phyloP scores from a whole-genome alignment of 495 filamentous ascomycete species.

The Podospora pseudoanserina region DNA sequence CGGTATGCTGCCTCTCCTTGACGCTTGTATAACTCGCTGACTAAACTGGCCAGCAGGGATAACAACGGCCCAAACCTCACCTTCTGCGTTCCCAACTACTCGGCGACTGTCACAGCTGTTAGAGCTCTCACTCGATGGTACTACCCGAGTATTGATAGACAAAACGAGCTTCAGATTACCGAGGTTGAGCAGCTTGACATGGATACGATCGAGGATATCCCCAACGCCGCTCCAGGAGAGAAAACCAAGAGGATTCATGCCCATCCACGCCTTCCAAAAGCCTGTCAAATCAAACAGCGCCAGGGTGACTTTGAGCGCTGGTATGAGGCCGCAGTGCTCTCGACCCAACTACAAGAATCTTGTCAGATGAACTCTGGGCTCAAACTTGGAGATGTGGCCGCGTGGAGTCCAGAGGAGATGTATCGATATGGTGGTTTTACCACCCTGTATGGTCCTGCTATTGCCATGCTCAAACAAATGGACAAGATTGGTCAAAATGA shows the following conservation, averaged over 20 bases:
- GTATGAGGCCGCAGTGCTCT: constrained; percentile 43
- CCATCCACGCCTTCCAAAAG: constrained; percentile 1
- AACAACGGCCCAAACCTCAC: constrained; percentile 23
- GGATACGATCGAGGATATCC: neutral
- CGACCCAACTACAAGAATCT: constrained; percentile 23
- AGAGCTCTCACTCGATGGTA: constrained; percentile 34
- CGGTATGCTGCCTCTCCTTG: constrained; percentile 29
- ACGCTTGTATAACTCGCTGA: neutral
- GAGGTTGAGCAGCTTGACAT: constrained; percentile 39
- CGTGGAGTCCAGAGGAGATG: constrained; percentile 35
- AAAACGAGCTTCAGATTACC: constrained; percentile 37
- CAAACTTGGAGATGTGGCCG: constrained; percentile 38
- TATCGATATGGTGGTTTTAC: constrained; percentile 22
- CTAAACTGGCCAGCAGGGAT: neutral
- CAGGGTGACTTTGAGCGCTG: constrained; percentile 30
- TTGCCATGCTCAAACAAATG: constrained; percentile 33
- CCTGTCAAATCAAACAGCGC: constrained; percentile 1
- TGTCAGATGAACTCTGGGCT: constrained; percentile 39
- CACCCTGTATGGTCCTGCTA: constrained; percentile 30
- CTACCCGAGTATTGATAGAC: constrained; percentile 17
- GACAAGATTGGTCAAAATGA: constrained; percentile 34
- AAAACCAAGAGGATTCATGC: neutral
- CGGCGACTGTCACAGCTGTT: constrained; percentile 27
- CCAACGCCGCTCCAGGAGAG: constrained; percentile 1
- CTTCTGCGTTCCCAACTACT: constrained; percentile 19